phyloP scores from a whole-genome alignment of 306 rosid genomes.

The Ormosia emarginata region DNA sequence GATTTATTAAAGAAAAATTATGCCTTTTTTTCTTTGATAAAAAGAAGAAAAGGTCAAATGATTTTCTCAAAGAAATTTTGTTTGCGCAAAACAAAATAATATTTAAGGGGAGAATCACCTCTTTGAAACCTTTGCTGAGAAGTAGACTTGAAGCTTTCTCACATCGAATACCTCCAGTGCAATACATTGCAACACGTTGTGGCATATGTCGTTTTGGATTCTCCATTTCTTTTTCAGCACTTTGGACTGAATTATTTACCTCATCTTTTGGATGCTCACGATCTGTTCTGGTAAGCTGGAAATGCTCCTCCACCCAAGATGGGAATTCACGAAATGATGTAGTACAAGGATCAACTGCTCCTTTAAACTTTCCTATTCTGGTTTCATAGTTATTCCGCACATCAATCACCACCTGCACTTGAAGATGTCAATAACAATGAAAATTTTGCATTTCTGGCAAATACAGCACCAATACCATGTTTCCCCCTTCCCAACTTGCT shows the following conservation, averaged over 20 bases:
- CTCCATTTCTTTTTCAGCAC: conserved; percentile 29
- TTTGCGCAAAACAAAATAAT: background rate
- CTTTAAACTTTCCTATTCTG: conserved; percentile 88
- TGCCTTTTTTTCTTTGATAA: background rate
- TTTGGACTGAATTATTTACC: conserved; percentile 29
- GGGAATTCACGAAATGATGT: conserved; percentile 88
- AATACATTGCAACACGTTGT: conserved; percentile 85
- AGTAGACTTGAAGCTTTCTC: conserved; percentile 96
- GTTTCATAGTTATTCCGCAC: conserved; percentile 90
- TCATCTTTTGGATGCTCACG: conserved; percentile 19
- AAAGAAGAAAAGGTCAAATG: background rate
- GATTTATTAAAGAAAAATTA: background rate
- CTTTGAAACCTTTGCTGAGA: conserved; percentile 83
- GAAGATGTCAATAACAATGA: background rate
- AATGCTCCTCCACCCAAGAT: conserved; percentile 75
- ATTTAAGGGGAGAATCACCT: conserved; percentile 48
- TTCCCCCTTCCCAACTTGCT: background rate
- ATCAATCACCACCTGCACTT: conserved; percentile 80
- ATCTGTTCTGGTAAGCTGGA: conserved; percentile 37
- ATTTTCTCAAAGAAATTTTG: background rate
- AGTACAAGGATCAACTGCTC: conserved; percentile 87
- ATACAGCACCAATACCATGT: background rate
- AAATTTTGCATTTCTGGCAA: conserved; percentile 1
- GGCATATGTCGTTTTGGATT: conserved; percentile 45
- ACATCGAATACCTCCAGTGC: conserved; percentile 97